Percentiles rank a stretch among this genome's conserved stretches.
Conservation (phyloP, 164 flowering plant species). For the Stephania yunnanensis region DNA sequence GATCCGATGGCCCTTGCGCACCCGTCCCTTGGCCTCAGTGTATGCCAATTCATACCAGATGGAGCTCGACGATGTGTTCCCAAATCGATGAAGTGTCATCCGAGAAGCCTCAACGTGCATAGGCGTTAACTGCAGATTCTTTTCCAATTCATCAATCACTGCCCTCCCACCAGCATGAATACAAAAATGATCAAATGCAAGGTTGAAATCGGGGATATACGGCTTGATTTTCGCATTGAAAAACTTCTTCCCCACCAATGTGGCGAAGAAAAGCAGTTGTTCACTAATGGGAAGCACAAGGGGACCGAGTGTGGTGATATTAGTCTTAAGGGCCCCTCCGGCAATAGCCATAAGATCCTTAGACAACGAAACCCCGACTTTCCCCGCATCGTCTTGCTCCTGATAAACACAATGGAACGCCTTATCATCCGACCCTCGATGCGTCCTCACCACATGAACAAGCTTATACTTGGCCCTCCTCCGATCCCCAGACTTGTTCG, state of each 20-base stretch:
- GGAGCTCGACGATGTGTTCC: constrained; percentile 77
- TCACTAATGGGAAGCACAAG: constrained; percentile 70
- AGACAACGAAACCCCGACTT: constrained; percentile 67
- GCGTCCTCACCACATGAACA: constrained; percentile 68
- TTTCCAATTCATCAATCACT: constrained; percentile 86
- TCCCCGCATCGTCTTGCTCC: constrained; percentile 63
- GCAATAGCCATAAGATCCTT: constrained; percentile 81
- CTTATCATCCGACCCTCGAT: constrained; percentile 63
- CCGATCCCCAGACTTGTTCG: constrained; percentile 45
- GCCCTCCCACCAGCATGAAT: constrained; percentile 87
- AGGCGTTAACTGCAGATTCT: constrained; percentile 55
- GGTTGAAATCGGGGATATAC: constrained; percentile 85
- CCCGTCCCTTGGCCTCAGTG: constrained; percentile 71
- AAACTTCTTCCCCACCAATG: constrained; percentile 49
- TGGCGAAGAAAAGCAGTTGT: constrained; percentile 59
- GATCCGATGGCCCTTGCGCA: constrained; percentile 54
- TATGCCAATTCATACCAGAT: constrained; percentile 86
- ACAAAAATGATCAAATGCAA: constrained; percentile 79
- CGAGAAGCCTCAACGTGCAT: constrained; percentile 72
- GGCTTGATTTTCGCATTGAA: constrained; percentile 55
- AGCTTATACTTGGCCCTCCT: constrained; percentile 65
- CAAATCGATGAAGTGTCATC: constrained; percentile 73
- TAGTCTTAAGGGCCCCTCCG: constrained; percentile 60
- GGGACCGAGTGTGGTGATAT: constrained; percentile 77
- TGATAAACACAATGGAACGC: constrained; percentile 72